Evolutionary conservation across 208 protist genomes (phyloP).

Genomic region (Trypanosoma melophagium): DNA sequence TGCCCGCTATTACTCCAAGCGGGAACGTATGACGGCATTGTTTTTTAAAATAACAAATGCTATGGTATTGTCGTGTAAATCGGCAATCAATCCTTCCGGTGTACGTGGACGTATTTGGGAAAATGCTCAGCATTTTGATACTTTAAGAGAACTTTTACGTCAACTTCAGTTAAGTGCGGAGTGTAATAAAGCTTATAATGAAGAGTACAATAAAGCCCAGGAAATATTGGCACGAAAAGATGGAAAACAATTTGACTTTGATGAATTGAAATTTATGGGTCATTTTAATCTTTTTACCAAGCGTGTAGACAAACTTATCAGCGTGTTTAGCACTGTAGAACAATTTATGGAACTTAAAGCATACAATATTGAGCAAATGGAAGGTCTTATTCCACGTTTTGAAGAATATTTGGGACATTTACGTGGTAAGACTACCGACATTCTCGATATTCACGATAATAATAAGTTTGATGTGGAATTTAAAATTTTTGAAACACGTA

Average conservation of each 20-base stretch:
- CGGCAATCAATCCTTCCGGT: constrained; percentile 89
- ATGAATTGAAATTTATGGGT: constrained; percentile 95
- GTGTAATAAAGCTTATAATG: constrained; percentile 93
- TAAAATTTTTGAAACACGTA: constrained; percentile 93
- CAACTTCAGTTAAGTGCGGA: constrained; percentile 86
- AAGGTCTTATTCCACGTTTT: constrained; percentile 90
- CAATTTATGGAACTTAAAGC: constrained; percentile 95
- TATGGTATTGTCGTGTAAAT: constrained; percentile 94
- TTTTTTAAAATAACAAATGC: constrained; percentile 98
- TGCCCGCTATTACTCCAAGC: constrained; percentile 95
- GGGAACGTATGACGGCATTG: constrained; percentile 94
- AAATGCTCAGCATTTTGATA: constrained; percentile 71
- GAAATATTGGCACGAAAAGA: constrained; percentile 77
- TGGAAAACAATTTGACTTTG: constrained; percentile 91
- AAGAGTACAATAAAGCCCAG: constrained; percentile 91
- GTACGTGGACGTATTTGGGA: constrained; percentile 91
- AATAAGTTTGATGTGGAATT: constrained; percentile 96
- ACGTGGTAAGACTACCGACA: constrained; percentile 92
- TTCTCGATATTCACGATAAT: constrained; percentile 94
- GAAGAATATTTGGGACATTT: constrained; percentile 92
- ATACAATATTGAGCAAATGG: constrained; percentile 95
- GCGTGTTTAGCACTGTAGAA: constrained; percentile 95
- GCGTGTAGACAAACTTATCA: constrained; percentile 95
- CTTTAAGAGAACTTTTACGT: constrained; percentile 75
- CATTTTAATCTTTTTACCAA: constrained; percentile 97